These are phyloP conservation scores for Eremochloa ophiuroides DNA, from an alignment of 176 grass and related monocot species.

Conservation along the genomic window DNA sequence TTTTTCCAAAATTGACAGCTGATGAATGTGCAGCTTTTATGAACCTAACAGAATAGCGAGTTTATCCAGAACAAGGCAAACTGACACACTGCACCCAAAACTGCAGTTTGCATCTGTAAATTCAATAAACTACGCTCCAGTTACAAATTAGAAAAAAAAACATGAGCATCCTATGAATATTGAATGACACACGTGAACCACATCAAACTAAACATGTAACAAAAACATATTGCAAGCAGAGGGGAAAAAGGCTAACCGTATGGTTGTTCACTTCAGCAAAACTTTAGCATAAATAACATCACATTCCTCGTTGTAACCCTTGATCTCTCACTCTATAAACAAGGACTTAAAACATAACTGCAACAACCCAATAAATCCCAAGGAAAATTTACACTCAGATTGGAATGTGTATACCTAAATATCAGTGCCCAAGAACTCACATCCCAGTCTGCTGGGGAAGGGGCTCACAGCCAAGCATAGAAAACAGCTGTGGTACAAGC, in stretches of 20 bases:
- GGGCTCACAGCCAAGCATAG: background rate
- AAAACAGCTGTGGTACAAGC: background rate
- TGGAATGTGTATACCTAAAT: background rate
- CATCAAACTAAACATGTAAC: background rate
- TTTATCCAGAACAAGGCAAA: conserved; percentile 13
- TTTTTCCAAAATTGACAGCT: background rate
- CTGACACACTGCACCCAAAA: background rate
- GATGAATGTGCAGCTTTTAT: background rate
- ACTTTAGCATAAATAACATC: background rate
- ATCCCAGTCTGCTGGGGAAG: background rate
- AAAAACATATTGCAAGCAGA: background rate
- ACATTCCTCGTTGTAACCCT: background rate
- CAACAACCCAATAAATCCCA: background rate
- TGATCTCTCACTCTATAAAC: background rate
- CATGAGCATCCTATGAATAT: background rate
- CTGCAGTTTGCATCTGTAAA: background rate
- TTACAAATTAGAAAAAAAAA: no score
- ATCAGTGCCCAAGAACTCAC: background rate
- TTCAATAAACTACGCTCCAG: background rate
- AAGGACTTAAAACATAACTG: background rate
- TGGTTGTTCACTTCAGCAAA: background rate
- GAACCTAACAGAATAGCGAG: conserved; percentile 11
- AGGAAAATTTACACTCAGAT: background rate
- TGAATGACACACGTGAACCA: background rate
- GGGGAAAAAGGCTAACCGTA: background rate